Conservation (phyloP, 768 basidiomycete genomes). For the Punctularia strigosozonata region DNA sequence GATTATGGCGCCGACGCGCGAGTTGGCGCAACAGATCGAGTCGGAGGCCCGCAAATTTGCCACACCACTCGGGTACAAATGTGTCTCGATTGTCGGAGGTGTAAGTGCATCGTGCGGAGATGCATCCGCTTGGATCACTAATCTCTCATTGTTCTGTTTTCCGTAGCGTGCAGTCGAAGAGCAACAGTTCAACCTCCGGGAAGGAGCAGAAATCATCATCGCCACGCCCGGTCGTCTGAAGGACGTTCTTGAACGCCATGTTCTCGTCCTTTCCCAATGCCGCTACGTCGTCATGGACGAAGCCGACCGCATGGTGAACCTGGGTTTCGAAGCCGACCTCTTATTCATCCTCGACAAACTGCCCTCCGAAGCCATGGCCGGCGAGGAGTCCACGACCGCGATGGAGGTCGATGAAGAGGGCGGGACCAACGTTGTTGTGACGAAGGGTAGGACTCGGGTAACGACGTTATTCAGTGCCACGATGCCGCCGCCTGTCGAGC, state of each 20-base stretch:
- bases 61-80: conserved; percentile 77
- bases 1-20: conserved; percentile 94
- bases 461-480: conserved; percentile 97
- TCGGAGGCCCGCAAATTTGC: conserved; percentile 89
- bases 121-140: conserved; percentile 6
- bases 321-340: conserved; percentile 91
- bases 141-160: conserved; percentile 5
- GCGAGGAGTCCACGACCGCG: conserved; percentile 62
- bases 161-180: conserved; percentile 83
- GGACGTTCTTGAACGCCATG: conserved; percentile 93
- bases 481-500: conserved; percentile 96
- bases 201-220: conserved; percentile 97
- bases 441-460: conserved; percentile 76
- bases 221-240: conserved; percentile 98
- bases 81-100: conserved; percentile 97
- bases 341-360: conserved; percentile 92
- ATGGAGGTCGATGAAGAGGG: conserved; percentile 72
- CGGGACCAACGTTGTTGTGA: conserved; percentile 50
- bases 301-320: conserved; percentile 97
- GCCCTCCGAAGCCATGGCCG: conserved; percentile 79
- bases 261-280: conserved; percentile 92
- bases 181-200: conserved; percentile 95
- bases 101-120: conserved; percentile 31
- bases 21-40: conserved; percentile 96
- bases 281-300: conserved; percentile 99